Evolutionary conservation across 805 yeast species (phyloP).

Genomic region (Schwanniomyces occidentalis): DNA sequence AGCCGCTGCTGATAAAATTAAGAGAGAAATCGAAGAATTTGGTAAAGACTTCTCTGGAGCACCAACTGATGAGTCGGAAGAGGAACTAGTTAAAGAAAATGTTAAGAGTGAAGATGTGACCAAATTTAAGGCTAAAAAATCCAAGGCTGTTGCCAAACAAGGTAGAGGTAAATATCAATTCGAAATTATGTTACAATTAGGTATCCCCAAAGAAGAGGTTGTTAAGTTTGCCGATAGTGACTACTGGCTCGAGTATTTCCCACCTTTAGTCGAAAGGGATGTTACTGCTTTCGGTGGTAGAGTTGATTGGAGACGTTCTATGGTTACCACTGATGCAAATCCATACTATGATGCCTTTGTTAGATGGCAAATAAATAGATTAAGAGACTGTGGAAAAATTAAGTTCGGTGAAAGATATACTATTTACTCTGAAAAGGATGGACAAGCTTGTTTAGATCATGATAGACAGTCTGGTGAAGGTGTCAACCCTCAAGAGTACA

Average conservation of each 20-base stretch:
- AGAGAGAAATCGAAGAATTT: conserved; percentile 88
- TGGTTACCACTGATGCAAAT: conserved; percentile 92
- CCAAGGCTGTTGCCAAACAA: conserved; percentile 90
- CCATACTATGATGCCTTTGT: conserved; percentile 94
- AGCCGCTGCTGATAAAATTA: conserved; percentile 93
- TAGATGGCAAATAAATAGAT: conserved; percentile 92
- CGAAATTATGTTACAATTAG: conserved; percentile 94
- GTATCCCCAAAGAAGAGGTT: conserved; percentile 81
- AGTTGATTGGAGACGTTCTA: conserved; percentile 97
- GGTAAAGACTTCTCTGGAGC: conserved; percentile 76
- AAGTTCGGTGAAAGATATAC: conserved; percentile 98
- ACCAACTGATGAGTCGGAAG: conserved; percentile 62
- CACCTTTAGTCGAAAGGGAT: conserved; percentile 81
- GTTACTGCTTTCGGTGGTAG: conserved; percentile 85
- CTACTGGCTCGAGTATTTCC: conserved; percentile 90
- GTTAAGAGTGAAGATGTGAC: conserved; percentile 72
- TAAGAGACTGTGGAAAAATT: conserved; percentile 84
- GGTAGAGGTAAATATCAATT: conserved; percentile 94
- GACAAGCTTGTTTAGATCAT: conserved; percentile 99
- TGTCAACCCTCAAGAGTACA: conserved; percentile 94
- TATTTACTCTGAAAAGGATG: conserved; percentile 95
- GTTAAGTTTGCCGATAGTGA: conserved; percentile 87
- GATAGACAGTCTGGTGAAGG: conserved; percentile 98
- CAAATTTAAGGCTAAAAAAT: conserved; percentile 88
- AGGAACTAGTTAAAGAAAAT: conserved; percentile 25